Percentiles rank a stretch among this genome's conserved stretches.
Evolutionary conservation across 202 grass and related monocot genomes (phyloP).

Genomic region (Thinopyrum obtusiflorum): DNA sequence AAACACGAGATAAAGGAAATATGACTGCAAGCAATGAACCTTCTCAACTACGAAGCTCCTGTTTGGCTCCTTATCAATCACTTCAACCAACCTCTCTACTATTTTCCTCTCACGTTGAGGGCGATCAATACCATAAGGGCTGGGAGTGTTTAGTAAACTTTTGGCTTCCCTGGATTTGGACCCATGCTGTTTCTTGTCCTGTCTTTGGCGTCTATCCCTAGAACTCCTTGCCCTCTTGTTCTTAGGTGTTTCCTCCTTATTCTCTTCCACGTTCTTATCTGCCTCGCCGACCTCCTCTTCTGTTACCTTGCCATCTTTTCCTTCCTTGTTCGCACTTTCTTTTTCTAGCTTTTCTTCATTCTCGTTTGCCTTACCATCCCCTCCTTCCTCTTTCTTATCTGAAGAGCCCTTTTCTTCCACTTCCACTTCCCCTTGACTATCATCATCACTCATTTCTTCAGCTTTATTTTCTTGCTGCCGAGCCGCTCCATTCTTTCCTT

Average conservation of each 20-base stretch:
- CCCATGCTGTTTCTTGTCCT: conserved; percentile 56
- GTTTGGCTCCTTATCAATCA: conserved; percentile 94
- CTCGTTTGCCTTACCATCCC: conserved; percentile 20
- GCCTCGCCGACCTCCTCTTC: conserved; percentile 30
- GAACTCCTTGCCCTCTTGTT: conserved; percentile 74
- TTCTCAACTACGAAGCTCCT: conserved; percentile 81
- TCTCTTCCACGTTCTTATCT: conserved; percentile 45
- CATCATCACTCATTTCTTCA: conserved; percentile 11
- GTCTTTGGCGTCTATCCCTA: conserved; percentile 69
- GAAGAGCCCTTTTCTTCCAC: neutral
- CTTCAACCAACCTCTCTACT: conserved; percentile 97
- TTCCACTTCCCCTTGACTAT: conserved; percentile 6
- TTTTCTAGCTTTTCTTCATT: conserved; percentile 31
- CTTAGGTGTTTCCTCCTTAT: conserved; percentile 59
- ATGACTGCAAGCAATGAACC: conserved; percentile 47
- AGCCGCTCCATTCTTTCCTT: neutral
- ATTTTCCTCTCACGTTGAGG: conserved; percentile 96
- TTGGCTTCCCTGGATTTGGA: conserved; percentile 65
- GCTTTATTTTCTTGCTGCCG: neutral
- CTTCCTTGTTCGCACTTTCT: conserved; percentile 21
- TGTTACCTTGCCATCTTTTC: conserved; percentile 22
- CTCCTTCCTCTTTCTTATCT: conserved; percentile 27
- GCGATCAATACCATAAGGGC: conserved; percentile 63
- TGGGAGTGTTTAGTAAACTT: conserved; percentile 46
- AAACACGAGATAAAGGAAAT: conserved; percentile 14